Evolutionary conservation across 1,139 yeast genomes (phyloP), one percentile per base, ranked within the genome.

Genomic region (Taphrina flavorubra): DNA sequence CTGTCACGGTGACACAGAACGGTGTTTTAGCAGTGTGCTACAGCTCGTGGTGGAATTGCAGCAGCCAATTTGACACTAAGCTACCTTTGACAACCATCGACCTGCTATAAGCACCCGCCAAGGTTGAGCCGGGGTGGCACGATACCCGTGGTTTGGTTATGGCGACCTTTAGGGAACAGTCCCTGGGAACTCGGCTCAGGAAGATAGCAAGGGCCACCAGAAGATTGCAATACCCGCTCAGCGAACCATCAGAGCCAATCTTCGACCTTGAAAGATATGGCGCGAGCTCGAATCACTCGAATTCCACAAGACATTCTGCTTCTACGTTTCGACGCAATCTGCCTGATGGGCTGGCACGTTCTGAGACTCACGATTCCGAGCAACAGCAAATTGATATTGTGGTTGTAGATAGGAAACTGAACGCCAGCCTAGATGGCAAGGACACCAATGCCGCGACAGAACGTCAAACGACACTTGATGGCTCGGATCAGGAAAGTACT

Each of bases 201-300:
- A 58, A 46, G 42, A 25, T 58, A 11, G 53, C 40, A 6, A n/a
- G 62, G 20, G 39, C 44, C 14, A 37, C 42, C 13, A 37, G 25
- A 18, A 42, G 62, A 13, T 39, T 63, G 20, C 59, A 56, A 16
- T 63, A 63, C 37, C 67, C 67, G 11, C 37, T 63, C 18, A 42
- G 55, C 36, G 67, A 63, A 31, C 55, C 60, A 13, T 53, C 61
- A n/a, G 67, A 63, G 25, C 61, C 61, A 14, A 51, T 63, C 31
- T 57, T 63, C 55, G 67, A 63, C 31, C 59, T 63, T 13, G 67
- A 63, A 40, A 34, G 67, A 31, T 46, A 47, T 49, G 67, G 55
- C 20, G 67, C 67, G 8, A 58, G 62, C 42, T 58, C 62, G 7
- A 16, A 31, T 44, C 42, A 44, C 20, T 58, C 62, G 11, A 47